phyloP scores from a whole-genome alignment of 1,284 basidiomycete genomes.

The Naganishia cerealis region DNA sequence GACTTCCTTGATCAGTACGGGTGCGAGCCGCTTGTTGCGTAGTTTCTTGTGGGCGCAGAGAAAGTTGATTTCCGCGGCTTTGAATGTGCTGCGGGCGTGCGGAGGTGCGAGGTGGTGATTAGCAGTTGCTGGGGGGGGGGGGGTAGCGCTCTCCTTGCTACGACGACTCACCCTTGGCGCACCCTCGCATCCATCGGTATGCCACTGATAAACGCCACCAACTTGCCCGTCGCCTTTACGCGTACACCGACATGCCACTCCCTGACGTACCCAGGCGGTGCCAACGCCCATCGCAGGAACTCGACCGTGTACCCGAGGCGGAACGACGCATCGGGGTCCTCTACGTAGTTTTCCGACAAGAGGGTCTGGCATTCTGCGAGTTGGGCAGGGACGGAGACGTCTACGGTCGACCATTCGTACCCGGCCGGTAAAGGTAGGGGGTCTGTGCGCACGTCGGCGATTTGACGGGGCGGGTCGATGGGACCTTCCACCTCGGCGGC shows the following conservation, averaged over 20 bases:
- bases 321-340: constrained; percentile 93
- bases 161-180: constrained; percentile 67
- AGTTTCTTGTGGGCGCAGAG: constrained; percentile 98
- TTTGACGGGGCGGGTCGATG: constrained; percentile 78
- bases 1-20: constrained; percentile 96
- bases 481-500: constrained; percentile 68
- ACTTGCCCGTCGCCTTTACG: constrained; percentile 81
- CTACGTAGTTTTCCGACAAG: constrained; percentile 90
- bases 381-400: constrained; percentile 65
- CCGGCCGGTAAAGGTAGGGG: constrained; percentile 86
- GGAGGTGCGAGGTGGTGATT: background rate
- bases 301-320: constrained; percentile 94
- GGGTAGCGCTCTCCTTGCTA: no score
- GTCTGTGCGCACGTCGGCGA: constrained; percentile 78
- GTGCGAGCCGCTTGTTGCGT: constrained; percentile 89
- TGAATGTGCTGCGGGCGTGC: constrained; percentile 61
- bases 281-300: constrained; percentile 92
- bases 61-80: constrained; percentile 91
- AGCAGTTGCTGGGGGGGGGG: background rate
- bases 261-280: constrained; percentile 85
- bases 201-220: constrained; percentile 98
- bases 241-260: constrained; percentile 97
- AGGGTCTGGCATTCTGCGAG: constrained; percentile 89
- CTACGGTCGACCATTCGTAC: constrained; percentile 86
- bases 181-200: constrained; percentile 81